Percentiles rank a stretch among this genome's conserved stretches.
These are phyloP conservation scores for Picochlorum sp. DNA, from an alignment of 139 green algal genomes.

Conservation along the genomic window DNA sequence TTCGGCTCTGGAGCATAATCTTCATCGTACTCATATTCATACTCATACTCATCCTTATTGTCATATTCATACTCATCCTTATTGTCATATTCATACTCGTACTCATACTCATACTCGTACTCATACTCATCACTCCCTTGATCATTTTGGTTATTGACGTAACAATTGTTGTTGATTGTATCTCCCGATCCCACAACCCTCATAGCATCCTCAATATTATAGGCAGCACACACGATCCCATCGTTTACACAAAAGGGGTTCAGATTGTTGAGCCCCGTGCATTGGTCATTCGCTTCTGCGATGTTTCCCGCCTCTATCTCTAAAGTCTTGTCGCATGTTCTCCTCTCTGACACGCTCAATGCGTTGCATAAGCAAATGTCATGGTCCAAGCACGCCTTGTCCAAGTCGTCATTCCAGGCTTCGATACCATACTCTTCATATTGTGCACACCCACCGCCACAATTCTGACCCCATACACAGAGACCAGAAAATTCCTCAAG, in stretches of 20 bases:
- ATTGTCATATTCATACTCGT: not conserved
- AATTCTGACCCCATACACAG: not conserved
- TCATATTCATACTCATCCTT: not conserved
- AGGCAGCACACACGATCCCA: not conserved
- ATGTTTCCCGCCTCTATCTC: not conserved
- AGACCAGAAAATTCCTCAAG: not conserved
- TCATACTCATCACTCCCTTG: not conserved
- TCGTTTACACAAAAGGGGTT: not conserved
- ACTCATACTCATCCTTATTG: not conserved
- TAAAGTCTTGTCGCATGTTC: not conserved
- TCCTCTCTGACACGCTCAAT: not conserved
- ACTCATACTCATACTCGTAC: not conserved
- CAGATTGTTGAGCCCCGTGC: not conserved
- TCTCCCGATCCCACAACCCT: not conserved
- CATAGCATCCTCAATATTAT: not conserved
- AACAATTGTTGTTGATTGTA: not conserved
- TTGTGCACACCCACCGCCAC: not conserved
- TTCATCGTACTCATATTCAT: not conserved
- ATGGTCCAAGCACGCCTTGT: constrained; percentile 1
- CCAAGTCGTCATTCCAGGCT: not conserved
- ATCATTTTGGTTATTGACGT: not conserved
- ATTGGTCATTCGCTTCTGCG: not conserved
- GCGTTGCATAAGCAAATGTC: not conserved
- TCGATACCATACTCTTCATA: not conserved
- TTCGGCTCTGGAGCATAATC: not conserved